Conservation (phyloP, 192 early-diverging fungal species). For the Backusella circina region DNA sequence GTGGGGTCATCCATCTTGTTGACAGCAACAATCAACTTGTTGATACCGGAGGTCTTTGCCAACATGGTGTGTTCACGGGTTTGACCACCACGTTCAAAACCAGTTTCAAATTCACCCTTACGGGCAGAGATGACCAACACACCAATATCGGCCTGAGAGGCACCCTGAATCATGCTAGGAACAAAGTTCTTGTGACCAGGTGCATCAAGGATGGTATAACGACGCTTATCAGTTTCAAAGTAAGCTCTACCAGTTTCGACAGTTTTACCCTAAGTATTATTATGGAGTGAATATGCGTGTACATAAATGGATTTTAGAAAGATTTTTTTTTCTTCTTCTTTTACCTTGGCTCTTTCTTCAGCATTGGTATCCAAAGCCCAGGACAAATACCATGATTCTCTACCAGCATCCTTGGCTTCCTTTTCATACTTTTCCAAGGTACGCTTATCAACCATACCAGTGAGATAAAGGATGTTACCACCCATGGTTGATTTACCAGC, state of each 20-base stretch:
- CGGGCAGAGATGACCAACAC: conserved; percentile 96
- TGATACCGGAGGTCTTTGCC: conserved; percentile 96
- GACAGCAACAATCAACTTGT: conserved; percentile 87
- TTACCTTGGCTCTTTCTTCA: conserved; percentile 93
- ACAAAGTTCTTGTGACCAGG: conserved; percentile 99
- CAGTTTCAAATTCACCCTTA: conserved; percentile 99
- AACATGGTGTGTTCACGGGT: conserved; percentile 97
- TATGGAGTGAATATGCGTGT: no score
- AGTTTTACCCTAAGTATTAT: conserved; percentile 77
- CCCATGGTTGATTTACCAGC: conserved; percentile 98
- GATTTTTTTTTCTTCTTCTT: neutral
- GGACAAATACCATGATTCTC: conserved; percentile 98
- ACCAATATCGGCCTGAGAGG: conserved; percentile 94
- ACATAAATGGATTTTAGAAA: no score
- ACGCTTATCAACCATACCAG: conserved; percentile 99
- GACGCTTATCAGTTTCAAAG: conserved; percentile 93
- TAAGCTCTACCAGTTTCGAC: conserved; percentile 97
- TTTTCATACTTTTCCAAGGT: conserved; percentile 99
- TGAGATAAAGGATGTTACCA: conserved; percentile 92
- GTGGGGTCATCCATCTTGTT: conserved; percentile 99
- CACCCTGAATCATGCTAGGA: conserved; percentile 96
- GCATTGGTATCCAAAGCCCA: conserved; percentile 97
- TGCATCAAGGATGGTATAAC: conserved; percentile 97
- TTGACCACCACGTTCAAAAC: conserved; percentile 99
- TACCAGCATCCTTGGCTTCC: conserved; percentile 95